Evolutionary conservation across 768 basidiomycete species (phyloP), one percentile per base, ranked within the genome.

Genomic region (Gymnopilus junonius): DNA sequence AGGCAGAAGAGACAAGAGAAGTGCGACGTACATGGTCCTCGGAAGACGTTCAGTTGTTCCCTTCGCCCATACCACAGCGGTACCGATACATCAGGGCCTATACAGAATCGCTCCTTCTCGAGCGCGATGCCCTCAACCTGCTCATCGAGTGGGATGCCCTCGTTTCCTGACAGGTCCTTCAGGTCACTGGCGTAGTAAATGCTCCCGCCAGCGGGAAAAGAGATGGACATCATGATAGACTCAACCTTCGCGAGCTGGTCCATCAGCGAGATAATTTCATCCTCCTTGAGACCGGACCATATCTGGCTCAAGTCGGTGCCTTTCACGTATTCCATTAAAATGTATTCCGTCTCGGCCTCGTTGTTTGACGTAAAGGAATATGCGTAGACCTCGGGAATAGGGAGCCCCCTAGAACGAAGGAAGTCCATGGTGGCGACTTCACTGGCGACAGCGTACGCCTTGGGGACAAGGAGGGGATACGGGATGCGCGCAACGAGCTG

Each of bases 21-120:
- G 65, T 76, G 69, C 29, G 72, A 68, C 80, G 12, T 79, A 84
- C 85, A 85, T 59, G 85, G 83, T 79, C 84, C 83, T 62, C 85
- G 70, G 59, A 80, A 67, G 55, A 84, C 73, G 63, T 83, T 76
- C 59, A 85, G 81, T 75, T 79, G 71, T 65, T 80, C 72, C 62
- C 83, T 81, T 69, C 81, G 78, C 1, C 84, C 82, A 69, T 70
- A 75, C 74, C 74, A 74, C 64, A 75, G 50, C 34, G 48, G 66
- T 45, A 67, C 0, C 42, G 48, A 63, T 64, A 63, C 65, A 65
- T 74, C 73, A n/a, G 74, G 75, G 31, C 76, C 76, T 4, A 77
- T 48, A 53, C 72, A 78, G 70, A 78, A 77, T 32, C 65, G 68
- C 55, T 71, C 55, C 45, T 71, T 63, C 60, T 74, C 62, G 32